Conservation (phyloP, 2,329 filamentous ascomycete species). For the Onygenales sp. region DNA sequence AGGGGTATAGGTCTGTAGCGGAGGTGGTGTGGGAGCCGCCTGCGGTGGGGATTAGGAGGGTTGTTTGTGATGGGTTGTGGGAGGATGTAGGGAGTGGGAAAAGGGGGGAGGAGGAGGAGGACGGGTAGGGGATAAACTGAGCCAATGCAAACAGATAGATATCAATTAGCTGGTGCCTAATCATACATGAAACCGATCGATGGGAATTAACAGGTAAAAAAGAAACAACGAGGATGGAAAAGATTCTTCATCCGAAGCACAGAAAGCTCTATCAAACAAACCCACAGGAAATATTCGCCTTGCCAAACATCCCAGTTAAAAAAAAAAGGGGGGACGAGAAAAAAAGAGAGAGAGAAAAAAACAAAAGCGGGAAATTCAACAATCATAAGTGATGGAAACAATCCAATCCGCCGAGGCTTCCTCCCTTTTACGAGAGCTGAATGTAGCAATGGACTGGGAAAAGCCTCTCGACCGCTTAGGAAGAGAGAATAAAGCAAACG, state of each 20-base stretch:
- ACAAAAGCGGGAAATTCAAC: not conserved
- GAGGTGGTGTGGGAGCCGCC: slow-evolving; percentile 32
- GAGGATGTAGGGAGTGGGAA: not conserved
- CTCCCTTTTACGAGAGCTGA: too few species aligned
- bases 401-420: too few species aligned
- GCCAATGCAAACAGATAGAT: not conserved
- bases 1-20: slow-evolving; percentile 21
- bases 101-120: not conserved
- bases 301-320: too few species aligned
- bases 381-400: too few species aligned
- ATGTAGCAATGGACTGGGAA: too few species aligned
- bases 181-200: not conserved
- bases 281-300: not conserved
- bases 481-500: too few species aligned
- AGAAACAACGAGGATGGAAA: not conserved
- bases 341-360: not conserved
- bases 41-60: slow-evolving; percentile 15
- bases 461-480: too few species aligned
- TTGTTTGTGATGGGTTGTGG: slow-evolving; percentile 11
- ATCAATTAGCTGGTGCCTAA: not conserved
- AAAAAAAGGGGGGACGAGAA: not conserved
- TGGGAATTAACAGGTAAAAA: not conserved
- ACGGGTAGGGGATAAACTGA: not conserved
- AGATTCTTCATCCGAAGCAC: too few species aligned
- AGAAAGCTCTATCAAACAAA: not conserved